Evolutionary conservation across 2,329 filamentous ascomycete genomes (phyloP).

Genomic region (Clonostachys solani): DNA sequence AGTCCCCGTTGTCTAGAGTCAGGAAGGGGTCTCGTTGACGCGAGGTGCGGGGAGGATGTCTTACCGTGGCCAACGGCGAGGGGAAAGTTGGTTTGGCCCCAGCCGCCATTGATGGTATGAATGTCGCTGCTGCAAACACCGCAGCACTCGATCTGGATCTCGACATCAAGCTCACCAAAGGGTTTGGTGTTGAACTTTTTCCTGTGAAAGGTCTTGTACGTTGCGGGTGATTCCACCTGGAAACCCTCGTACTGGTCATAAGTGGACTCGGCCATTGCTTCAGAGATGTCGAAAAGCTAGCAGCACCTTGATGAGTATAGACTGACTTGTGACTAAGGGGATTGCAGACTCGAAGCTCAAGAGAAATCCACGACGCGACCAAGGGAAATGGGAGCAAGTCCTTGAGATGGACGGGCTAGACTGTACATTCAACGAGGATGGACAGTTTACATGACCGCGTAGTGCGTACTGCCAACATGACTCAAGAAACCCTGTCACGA

Average conservation of each 20-base stretch:
- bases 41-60: not conserved
- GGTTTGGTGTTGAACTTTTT: slow-evolving; percentile 78
- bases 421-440: too few species aligned
- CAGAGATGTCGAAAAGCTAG: not conserved
- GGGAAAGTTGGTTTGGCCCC: slow-evolving; percentile 58
- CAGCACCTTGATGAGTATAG: not conserved
- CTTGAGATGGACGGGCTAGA: too few species aligned
- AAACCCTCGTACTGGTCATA: not conserved
- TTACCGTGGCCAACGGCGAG: slow-evolving; percentile 71
- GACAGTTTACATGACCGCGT: too few species aligned
- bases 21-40: not conserved
- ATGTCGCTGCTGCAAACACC: slow-evolving; percentile 72
- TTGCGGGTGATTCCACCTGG: slow-evolving; percentile 11
- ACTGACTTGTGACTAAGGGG: not conserved
- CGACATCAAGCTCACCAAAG: slow-evolving; percentile 82
- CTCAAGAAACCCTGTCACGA: too few species aligned
- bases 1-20: slow-evolving; percentile 12
- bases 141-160: slow-evolving; percentile 80
- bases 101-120: slow-evolving; percentile 66
- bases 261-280: not conserved
- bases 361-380: too few species aligned
- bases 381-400: too few species aligned
- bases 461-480: too few species aligned
- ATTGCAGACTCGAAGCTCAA: not conserved
- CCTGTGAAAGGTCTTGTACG: slow-evolving; percentile 59